Evolutionary conservation across 108 stramenopile species (phyloP).

Genomic region (Pseudonitzschia pungens): DNA sequence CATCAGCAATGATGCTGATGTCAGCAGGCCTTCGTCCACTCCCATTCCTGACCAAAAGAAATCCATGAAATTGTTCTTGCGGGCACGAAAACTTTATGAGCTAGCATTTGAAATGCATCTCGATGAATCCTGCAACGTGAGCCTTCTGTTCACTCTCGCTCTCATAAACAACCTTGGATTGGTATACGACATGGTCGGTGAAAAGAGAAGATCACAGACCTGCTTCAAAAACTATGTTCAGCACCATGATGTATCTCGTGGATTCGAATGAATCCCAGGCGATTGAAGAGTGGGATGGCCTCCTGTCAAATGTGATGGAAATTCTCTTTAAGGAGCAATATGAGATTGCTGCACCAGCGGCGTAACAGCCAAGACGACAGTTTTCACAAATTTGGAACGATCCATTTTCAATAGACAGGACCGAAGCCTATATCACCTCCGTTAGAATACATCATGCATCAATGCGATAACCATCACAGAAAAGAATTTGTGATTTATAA

Average conservation of each 20-base stretch:
- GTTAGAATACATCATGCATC: too few species aligned
- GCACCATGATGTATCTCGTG: conserved; percentile 29
- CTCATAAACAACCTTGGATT: conserved; percentile 29
- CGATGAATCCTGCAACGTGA: conserved; percentile 25
- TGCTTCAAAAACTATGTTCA: conserved; percentile 30
- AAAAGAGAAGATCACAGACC: conserved; percentile 12
- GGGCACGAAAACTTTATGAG: conserved; percentile 22
- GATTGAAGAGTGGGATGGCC: conserved; percentile 26
- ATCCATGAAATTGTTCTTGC: background rate
- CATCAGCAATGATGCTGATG: background rate
- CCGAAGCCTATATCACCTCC: too few species aligned
- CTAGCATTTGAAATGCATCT: conserved; percentile 28
- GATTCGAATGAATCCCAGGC: conserved; percentile 23
- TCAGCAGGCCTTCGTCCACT: background rate
- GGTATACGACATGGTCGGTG: conserved; percentile 9
- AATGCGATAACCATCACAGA: too few species aligned
- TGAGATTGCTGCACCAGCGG: conserved; percentile 21
- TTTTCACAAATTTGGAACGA: too few species aligned
- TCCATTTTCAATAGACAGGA: too few species aligned
- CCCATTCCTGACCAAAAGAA: background rate
- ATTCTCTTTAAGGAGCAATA: background rate
- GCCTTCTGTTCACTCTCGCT: conserved; percentile 21
- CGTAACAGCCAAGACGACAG: background rate
- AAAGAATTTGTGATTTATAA: too few species aligned
- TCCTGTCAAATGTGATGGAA: conserved; percentile 22